Base-by-base conservation (phyloP, 2,329 filamentous ascomycete species). In the Helicocarpus griseus region DNA sequence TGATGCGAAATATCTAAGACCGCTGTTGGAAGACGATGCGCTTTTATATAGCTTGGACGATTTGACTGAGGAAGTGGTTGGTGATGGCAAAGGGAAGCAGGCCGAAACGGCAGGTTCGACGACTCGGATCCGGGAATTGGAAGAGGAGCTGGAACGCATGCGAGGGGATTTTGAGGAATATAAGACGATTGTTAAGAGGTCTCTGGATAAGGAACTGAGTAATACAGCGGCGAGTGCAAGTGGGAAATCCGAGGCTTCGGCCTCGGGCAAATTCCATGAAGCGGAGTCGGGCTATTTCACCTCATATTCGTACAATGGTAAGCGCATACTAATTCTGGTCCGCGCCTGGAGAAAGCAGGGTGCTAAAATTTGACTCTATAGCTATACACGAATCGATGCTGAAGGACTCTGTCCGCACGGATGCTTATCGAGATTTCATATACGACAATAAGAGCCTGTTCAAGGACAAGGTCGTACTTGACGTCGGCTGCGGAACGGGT, bases 321-420 rank as follows among this genome's bases (percentile, higher is more conserved):
- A 56, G 74, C 60, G 39, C 17, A 24, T 21, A n/a, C 11, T 14
- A 22, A 29, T 24, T 36, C 7, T 46, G 9, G 17, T 31, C 24
- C 26, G n/a, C n/a, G n/a, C n/a, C n/a, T n/a, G n/a, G n/a, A n/a
- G n/a, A n/a, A n/a, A n/a, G n/a, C n/a, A n/a, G n/a, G n/a, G n/a
- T n/a, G 28, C 28, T 48, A 39, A 41, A 14, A 56, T 60, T 51
- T 58, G 26, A 26, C 24, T 53, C 5, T 17, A n/a, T 64, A 86
- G 87, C 89, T 52, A 96, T 97, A 51, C 90, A 97, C 67, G 89
- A 95, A 65, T 89, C 86, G 6, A 97, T 97, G 90, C 78, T 97
- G 56, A 95, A 95, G 67, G 90, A 97, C 63, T 77, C 80, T 0
- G 78, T 95, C 38, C 85, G 90, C 48, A 97, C 90, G 9, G 87